Percentiles rank a stretch among this genome's conserved stretches.
Conservation (phyloP, 164 flowering plant species). For the Houttuynia cordata region DNA sequence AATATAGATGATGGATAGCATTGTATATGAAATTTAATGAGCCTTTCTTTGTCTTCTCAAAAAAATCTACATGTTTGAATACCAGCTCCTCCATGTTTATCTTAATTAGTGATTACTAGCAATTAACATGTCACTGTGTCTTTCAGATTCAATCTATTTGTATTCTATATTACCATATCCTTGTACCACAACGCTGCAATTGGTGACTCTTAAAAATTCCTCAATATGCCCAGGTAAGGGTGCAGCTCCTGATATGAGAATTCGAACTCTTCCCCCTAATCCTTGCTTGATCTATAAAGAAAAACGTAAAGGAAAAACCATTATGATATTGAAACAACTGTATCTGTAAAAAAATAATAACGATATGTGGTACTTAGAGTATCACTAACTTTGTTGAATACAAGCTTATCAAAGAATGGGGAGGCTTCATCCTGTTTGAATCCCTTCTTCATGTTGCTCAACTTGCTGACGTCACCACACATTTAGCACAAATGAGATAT, state of each 20-base stretch:
- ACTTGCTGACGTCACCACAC: constrained; percentile 42
- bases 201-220: constrained; percentile 70
- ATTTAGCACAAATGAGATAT: background rate
- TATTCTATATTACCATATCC: constrained; percentile 66
- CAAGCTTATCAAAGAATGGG: constrained; percentile 66
- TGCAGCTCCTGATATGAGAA: constrained; percentile 80
- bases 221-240: constrained; percentile 71
- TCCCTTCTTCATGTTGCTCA: constrained; percentile 65
- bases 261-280: constrained; percentile 69
- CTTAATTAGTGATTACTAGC: no score
- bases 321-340: background rate
- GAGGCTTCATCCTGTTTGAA: constrained; percentile 71
- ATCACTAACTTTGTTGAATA: constrained; percentile 62
- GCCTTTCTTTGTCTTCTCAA: no score
- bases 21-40: no score
- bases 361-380: background rate
- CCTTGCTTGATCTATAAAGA: constrained; percentile 50
- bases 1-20: no score
- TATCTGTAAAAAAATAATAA: background rate
- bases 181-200: constrained; percentile 55
- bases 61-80: no score
- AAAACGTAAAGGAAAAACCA: background rate
- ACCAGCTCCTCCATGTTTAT: no score
- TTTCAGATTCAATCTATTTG: no score
- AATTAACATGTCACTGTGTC: no score